phyloP scores from a whole-genome alignment of 345 rosid species.

The Arabidopsis suecica region DNA sequence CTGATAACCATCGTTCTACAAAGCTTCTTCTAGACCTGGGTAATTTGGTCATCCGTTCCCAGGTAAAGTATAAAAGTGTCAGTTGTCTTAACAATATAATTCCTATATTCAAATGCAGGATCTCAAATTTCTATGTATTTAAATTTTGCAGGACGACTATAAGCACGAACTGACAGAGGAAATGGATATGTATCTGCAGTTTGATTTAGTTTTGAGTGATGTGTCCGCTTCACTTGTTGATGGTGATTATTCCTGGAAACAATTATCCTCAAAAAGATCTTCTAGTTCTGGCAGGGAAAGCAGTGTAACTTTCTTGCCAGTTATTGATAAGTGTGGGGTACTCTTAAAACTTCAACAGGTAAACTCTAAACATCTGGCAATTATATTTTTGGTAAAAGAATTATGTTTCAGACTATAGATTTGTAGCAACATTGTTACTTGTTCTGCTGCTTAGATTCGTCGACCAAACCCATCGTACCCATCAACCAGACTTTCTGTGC shows the following conservation, averaged over 20 bases:
- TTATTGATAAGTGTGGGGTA: constrained; percentile 90
- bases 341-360: constrained; percentile 93
- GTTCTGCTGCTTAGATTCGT: constrained; percentile 64
- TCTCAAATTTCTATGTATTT: constrained; percentile 16
- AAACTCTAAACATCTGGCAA: constrained; percentile 32
- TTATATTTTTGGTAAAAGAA: constrained; percentile 19
- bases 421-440: constrained; percentile 28
- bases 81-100: constrained; percentile 4
- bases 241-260: constrained; percentile 86
- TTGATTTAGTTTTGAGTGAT: constrained; percentile 93
- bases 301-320: constrained; percentile 70
- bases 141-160: constrained; percentile 71
- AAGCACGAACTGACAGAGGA: constrained; percentile 58
- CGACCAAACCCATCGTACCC: constrained; percentile 80
- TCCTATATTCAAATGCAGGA: constrained; percentile 1
- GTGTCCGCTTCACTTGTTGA: constrained; percentile 93
- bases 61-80: constrained; percentile 54
- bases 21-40: constrained; percentile 97
- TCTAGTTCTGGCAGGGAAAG: constrained; percentile 43
- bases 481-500: constrained; percentile 81
- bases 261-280: constrained; percentile 46
- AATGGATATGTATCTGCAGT: constrained; percentile 78
- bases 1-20: constrained; percentile 70
- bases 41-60: constrained; percentile 84
- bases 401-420: constrained; percentile 19